Base-by-base conservation (phyloP, 805 yeast genomes). In the Kuraishia capsulata region DNA sequence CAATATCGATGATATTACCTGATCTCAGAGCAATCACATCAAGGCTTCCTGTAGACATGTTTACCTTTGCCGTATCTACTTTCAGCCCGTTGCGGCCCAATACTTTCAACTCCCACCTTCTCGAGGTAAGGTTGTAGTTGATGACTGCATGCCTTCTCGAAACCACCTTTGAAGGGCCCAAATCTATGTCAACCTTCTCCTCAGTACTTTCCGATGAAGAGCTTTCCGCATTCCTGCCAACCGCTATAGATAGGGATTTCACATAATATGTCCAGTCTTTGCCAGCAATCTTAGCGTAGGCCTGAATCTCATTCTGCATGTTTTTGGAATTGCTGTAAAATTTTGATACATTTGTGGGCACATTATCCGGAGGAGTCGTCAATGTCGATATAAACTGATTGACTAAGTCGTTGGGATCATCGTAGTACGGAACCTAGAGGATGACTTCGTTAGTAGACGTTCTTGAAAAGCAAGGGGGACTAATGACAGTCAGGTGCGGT, bases 141-240 rank as follows among this genome's bases (percentile, higher is more conserved):
- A 92, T 88, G 14, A 73, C 60, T 0, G 97, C 97, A 56, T 92
- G 98, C 48, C 73, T 78, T 45, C 99, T 75, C 18, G 92, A 80
- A 3, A 92, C 97, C n/a, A 92, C 95, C 59, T 90, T 90, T 9
- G 96, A 90, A 1, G 98, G 98, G 2, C 97, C 97, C 50, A 92
- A 65, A 59, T 92, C 98, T 36, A 90, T 90, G 52, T 88, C 88
- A 29, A 79, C 76, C 3, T 47, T 32, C 31, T 57, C 55, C 29
- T 54, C 54, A 40, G 40, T 33, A 5, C 35, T 30, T 20, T 39
- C 35, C 35, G 37, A 20, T 10, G 20, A 16, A 5, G 13, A 13
- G 42, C 20, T 31, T 40, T 60, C 62, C 2, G 96, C 84, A 51
- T 81, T 81, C 51, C 98, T 71, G n/a, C 98, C 98, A 41, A 92